phyloP scores from a whole-genome alignment of 2,329 filamentous ascomycete species.

The Penicillium sp. region DNA sequence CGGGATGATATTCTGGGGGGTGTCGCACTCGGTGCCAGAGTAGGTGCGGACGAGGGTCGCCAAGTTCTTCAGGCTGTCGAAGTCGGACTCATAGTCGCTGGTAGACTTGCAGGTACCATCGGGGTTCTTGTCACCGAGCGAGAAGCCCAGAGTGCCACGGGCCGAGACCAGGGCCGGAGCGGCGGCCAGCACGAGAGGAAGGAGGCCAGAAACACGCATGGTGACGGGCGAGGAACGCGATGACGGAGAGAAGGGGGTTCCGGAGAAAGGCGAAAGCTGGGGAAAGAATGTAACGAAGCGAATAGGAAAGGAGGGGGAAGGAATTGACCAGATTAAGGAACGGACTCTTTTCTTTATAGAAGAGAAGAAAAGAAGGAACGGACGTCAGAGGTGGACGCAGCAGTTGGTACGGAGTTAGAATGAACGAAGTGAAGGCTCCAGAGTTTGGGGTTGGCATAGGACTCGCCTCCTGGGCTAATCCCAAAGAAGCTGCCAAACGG shows the following conservation, averaged over 20 bases:
- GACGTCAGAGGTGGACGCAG: conserved; percentile 11
- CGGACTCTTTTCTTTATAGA: not conserved
- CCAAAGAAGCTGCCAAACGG: conserved; percentile 4
- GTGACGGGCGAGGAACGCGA: conserved; percentile 21
- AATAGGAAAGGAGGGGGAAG: conserved; percentile 1
- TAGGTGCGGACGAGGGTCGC: conserved; percentile 67
- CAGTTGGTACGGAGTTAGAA: conserved; percentile 1
- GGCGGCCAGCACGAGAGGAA: conserved; percentile 46
- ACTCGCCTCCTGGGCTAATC: conserved; percentile 10
- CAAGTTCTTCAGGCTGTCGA: conserved; percentile 59
- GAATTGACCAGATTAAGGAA: conserved; percentile 12
- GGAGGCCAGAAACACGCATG: conserved; percentile 50
- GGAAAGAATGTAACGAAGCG: conserved; percentile 1
- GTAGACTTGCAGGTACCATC: conserved; percentile 64
- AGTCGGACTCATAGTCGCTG: conserved; percentile 66
- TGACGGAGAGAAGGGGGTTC: conserved; percentile 1
- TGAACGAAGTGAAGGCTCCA: conserved; percentile 10
- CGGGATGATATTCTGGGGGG: conserved; percentile 63
- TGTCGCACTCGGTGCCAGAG: conserved; percentile 67
- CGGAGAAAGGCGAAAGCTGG: conserved; percentile 8
- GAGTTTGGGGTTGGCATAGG: conserved; percentile 8
- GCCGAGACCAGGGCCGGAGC: conserved; percentile 54
- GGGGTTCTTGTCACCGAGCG: conserved; percentile 65
- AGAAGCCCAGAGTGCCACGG: conserved; percentile 63
- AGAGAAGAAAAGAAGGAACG: not conserved